These are phyloP conservation scores for Monosporascus sp. DNA, from an alignment of 2,329 filamentous ascomycete species.

Conservation along the genomic window DNA sequence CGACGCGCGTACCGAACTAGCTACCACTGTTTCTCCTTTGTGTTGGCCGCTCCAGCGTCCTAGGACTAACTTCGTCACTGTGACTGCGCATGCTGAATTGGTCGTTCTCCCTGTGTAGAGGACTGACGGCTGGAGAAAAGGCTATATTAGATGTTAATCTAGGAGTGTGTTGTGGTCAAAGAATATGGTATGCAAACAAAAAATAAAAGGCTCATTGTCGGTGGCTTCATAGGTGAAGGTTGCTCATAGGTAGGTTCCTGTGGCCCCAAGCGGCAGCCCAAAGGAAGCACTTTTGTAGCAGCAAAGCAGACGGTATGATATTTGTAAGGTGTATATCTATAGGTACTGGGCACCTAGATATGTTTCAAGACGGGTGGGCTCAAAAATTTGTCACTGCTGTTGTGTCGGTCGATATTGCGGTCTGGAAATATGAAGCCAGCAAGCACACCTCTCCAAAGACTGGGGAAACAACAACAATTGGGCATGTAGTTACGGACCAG, in stretches of 20 bases:
- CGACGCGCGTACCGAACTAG: constrained; percentile 18
- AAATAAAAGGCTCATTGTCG: constrained; percentile 12
- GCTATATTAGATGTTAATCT: constrained; percentile 1
- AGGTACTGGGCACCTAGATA: no score
- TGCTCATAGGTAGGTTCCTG: neutral
- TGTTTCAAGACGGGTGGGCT: no score
- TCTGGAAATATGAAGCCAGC: no score
- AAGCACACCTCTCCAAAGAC: no score
- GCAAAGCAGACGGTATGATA: no score
- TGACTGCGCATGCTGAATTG: constrained; percentile 11
- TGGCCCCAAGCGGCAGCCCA: no score
- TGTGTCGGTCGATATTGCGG: no score
- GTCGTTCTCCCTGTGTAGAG: constrained; percentile 2
- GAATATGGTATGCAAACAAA: neutral
- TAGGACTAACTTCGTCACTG: constrained; percentile 13
- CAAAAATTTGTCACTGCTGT: no score
- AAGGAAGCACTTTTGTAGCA: no score
- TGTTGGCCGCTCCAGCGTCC: constrained; percentile 11
- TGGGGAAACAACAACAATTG: no score
- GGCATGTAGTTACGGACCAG: no score
- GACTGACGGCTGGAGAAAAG: neutral
- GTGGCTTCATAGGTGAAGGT: neutral
- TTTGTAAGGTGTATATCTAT: no score
- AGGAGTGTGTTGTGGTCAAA: constrained; percentile 3
- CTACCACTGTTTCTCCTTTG: constrained; percentile 11